A percentile compares a stretch with the other conserved stretches of the same genome.
phyloP scores from a whole-genome alignment of 2,329 filamentous ascomycete species.

The Aureobasidium namibiae region DNA sequence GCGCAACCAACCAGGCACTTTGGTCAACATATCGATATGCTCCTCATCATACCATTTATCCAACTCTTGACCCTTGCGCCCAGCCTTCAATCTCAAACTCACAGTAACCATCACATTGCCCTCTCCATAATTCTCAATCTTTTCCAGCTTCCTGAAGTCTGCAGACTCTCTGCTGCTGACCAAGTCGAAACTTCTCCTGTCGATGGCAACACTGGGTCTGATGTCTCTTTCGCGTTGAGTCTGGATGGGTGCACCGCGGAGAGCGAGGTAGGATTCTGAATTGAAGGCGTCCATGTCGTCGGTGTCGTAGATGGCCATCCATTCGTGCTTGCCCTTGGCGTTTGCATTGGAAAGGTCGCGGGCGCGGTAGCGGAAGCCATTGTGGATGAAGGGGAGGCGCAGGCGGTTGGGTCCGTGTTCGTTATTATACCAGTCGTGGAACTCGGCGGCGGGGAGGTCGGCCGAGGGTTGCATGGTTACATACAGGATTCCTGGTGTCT shows the following conservation, averaged over 20 bases:
- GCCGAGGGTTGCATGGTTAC: conserved; percentile 77
- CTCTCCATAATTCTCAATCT: conserved; percentile 50
- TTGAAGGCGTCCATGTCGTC: conserved; percentile 64
- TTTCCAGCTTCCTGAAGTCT: conserved; percentile 53
- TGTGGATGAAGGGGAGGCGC: conserved; percentile 63
- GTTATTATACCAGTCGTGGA: conserved; percentile 92
- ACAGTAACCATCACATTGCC: conserved; percentile 56
- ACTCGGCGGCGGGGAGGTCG: conserved; percentile 57
- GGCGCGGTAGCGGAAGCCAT: conserved; percentile 71
- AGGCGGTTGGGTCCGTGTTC: conserved; percentile 80
- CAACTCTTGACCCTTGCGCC: conserved; percentile 47
- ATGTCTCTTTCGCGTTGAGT: conserved; percentile 45
- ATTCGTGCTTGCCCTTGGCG: conserved; percentile 51
- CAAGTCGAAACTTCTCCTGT: conserved; percentile 63
- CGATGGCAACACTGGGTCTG: conserved; percentile 53
- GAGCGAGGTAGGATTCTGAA: conserved; percentile 58
- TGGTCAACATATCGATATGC: conserved; percentile 62
- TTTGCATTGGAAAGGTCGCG: conserved; percentile 41
- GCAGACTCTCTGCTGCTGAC: conserved; percentile 45
- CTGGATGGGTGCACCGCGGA: conserved; percentile 51
- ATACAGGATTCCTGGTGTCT: conserved; percentile 60
- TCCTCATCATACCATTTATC: conserved; percentile 67
- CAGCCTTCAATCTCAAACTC: conserved; percentile 50
- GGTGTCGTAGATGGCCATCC: conserved; percentile 76
- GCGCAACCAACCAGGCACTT: conserved; percentile 71